phyloP scores from a whole-genome alignment of 495 filamentous ascomycete species.

The Podospora pseudocomata region DNA sequence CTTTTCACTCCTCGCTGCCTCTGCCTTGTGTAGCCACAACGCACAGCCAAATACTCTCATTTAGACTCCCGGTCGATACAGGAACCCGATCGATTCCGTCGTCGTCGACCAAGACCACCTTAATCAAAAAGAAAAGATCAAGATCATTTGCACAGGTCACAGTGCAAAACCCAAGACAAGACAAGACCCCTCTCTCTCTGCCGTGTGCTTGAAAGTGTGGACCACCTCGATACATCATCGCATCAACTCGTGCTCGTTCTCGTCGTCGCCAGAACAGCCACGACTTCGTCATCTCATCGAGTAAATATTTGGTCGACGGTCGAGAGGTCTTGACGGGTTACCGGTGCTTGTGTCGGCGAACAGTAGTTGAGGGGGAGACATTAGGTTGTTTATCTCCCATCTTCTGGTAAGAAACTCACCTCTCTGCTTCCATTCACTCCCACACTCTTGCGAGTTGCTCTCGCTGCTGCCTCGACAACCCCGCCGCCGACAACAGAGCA shows the following conservation, averaged over 20 bases:
- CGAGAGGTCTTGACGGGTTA: conserved; percentile 34
- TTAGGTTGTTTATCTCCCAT: conserved; percentile 97
- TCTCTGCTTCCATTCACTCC: not conserved
- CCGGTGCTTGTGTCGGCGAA: conserved; percentile 30
- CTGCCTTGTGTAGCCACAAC: conserved; percentile 4
- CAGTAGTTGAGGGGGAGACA: conserved; percentile 78
- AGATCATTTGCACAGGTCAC: conserved; percentile 38
- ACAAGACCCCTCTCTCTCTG: conserved; percentile 20
- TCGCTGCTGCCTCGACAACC: not conserved
- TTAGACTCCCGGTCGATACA: conserved; percentile 8
- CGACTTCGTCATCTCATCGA: conserved; percentile 11
- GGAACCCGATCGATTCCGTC: conserved; percentile 33
- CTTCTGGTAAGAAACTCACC: conserved; percentile 59
- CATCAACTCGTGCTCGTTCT: conserved; percentile 9
- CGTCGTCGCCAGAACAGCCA: conserved; percentile 13
- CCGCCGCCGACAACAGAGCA: not conserved
- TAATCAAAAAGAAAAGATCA: conserved; percentile 34
- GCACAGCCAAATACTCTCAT: conserved; percentile 8
- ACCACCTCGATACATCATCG: conserved; percentile 9
- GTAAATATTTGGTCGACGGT: conserved; percentile 27
- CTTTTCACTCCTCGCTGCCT: not conserved
- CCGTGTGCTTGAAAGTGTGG: conserved; percentile 30
- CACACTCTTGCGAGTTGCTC: not conserved
- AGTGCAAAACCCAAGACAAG: conserved; percentile 19
- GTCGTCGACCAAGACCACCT: conserved; percentile 34